Evolutionary conservation across 2,329 filamentous ascomycete genomes (phyloP).

Genomic region (Penicillium carneum): DNA sequence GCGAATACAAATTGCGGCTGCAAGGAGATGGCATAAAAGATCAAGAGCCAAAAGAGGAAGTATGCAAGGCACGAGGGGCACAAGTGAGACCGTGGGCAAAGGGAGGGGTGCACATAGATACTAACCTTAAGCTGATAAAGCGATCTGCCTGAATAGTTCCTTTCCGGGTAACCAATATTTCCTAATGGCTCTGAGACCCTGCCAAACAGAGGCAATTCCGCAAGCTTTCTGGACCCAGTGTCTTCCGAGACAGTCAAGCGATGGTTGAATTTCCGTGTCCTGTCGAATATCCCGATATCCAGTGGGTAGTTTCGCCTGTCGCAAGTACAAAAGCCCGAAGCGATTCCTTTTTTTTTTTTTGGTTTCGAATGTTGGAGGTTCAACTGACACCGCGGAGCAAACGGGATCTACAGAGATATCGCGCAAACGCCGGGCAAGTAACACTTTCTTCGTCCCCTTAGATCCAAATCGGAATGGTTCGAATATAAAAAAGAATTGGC

Average conservation of each 20-base stretch:
- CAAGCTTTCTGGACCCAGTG: slow-evolving; percentile 8
- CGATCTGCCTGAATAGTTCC: slow-evolving; percentile 18
- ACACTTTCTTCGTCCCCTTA: slow-evolving; percentile 18
- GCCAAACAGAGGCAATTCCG: slow-evolving; percentile 26
- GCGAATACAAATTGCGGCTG: slow-evolving; percentile 39
- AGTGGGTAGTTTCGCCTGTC: neutral
- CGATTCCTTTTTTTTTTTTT: neutral
- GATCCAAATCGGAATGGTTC: slow-evolving; percentile 1
- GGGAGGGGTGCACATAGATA: slow-evolving; percentile 34
- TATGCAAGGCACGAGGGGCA: slow-evolving; percentile 48
- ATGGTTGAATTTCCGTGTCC: slow-evolving; percentile 10
- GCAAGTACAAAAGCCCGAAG: slow-evolving; percentile 6
- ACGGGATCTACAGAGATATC: slow-evolving; percentile 26
- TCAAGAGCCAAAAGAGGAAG: slow-evolving; percentile 34
- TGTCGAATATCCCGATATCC: neutral
- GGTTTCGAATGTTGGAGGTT: neutral
- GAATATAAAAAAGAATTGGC: neutral
- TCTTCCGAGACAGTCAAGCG: slow-evolving; percentile 31
- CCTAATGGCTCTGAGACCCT: slow-evolving; percentile 29
- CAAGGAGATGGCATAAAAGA: slow-evolving; percentile 43
- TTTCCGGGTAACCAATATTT: slow-evolving; percentile 6
- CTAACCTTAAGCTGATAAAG: slow-evolving; percentile 42
- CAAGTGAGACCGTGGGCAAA: slow-evolving; percentile 39
- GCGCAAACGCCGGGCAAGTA: slow-evolving; percentile 29
- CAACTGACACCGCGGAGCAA: slow-evolving; percentile 23